Conservation (phyloP, 192 early-diverging fungal genomes). For the Dissophora ornata region DNA sequence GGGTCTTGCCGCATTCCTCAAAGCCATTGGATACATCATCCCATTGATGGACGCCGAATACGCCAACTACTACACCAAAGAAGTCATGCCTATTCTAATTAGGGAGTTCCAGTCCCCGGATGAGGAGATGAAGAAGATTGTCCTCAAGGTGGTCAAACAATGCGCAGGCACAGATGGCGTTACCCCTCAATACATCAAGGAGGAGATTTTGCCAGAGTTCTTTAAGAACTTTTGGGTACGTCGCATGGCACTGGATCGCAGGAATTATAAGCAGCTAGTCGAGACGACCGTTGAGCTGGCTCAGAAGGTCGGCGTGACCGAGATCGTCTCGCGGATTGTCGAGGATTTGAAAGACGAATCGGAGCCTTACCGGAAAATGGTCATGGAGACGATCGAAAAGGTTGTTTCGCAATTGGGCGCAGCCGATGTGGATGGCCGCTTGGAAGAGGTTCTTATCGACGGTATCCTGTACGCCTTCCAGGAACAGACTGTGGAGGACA, state of each 20-base stretch:
- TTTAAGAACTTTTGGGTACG: slow-evolving; percentile 98
- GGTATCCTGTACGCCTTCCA: slow-evolving; percentile 98
- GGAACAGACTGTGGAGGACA: slow-evolving; percentile 95
- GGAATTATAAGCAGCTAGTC: slow-evolving; percentile 93
- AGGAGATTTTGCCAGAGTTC: slow-evolving; percentile 93
- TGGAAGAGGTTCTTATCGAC: slow-evolving; percentile 97
- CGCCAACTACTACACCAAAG: slow-evolving; percentile 93
- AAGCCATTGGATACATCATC: slow-evolving; percentile 98
- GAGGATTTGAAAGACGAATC: slow-evolving; percentile 96
- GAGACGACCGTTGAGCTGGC: slow-evolving; percentile 98
- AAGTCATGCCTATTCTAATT: slow-evolving; percentile 92
- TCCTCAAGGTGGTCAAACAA: slow-evolving; percentile 96
- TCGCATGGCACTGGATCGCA: slow-evolving; percentile 94
- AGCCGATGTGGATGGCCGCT: slow-evolving; percentile 89
- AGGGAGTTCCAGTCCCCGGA: slow-evolving; percentile 98
- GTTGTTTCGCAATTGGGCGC: slow-evolving; percentile 82
- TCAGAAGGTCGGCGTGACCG: slow-evolving; percentile 91
- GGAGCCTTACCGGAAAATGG: slow-evolving; percentile 95
- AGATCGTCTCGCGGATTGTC: slow-evolving; percentile 88
- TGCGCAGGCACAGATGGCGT: slow-evolving; percentile 96
- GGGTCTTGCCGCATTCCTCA: slow-evolving; percentile 95
- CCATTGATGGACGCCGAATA: slow-evolving; percentile 97
- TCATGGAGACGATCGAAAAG: slow-evolving; percentile 95
- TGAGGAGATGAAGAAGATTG: slow-evolving; percentile 99
- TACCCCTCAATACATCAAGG: slow-evolving; percentile 83